phyloP scores from a whole-genome alignment of 129 eudicot genomes.

The Erigeron canadensis region DNA sequence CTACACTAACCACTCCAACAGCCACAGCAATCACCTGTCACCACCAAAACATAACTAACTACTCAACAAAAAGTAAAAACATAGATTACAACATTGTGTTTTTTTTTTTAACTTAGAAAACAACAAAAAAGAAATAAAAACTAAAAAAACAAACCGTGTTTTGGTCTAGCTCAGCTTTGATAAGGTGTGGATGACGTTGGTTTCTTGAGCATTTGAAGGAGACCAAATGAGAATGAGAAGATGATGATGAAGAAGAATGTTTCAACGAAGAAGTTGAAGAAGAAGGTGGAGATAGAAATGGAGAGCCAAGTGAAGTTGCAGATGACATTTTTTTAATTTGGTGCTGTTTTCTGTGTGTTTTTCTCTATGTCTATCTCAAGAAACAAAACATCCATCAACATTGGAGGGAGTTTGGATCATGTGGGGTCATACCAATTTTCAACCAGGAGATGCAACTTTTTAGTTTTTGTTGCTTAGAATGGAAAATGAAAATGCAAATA shows the following conservation, averaged over 20 bases:
- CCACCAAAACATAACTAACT: neutral
- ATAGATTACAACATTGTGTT: neutral
- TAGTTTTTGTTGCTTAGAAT: neutral
- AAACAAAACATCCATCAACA: conserved; percentile 5
- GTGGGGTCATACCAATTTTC: conserved; percentile 50
- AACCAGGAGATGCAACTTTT: conserved; percentile 14
- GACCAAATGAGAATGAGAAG: conserved; percentile 35
- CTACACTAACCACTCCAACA: conserved; percentile 88
- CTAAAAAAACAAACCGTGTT: conserved; percentile 51
- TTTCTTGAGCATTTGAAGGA: conserved; percentile 36
- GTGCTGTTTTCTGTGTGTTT: neutral
- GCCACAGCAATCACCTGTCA: conserved; percentile 74
- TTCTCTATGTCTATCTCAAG: neutral
- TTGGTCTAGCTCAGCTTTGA: conserved; percentile 82
- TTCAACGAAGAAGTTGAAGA: conserved; percentile 40
- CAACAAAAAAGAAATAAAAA: too few species aligned
- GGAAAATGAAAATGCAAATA: too few species aligned
- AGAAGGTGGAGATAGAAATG: conserved; percentile 47
- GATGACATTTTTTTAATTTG: conserved; percentile 38
- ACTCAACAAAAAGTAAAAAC: neutral
- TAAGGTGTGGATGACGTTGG: conserved; percentile 47
- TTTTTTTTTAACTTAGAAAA: neutral
- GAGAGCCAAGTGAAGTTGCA: conserved; percentile 51
- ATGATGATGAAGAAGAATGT: conserved; percentile 33
- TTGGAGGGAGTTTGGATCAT: conserved; percentile 52